Evolutionary conservation across 2,329 filamentous ascomycete genomes (phyloP), one percentile per base, ranked within the genome.

Genomic region (Sclerotinia sclerotiorum): DNA sequence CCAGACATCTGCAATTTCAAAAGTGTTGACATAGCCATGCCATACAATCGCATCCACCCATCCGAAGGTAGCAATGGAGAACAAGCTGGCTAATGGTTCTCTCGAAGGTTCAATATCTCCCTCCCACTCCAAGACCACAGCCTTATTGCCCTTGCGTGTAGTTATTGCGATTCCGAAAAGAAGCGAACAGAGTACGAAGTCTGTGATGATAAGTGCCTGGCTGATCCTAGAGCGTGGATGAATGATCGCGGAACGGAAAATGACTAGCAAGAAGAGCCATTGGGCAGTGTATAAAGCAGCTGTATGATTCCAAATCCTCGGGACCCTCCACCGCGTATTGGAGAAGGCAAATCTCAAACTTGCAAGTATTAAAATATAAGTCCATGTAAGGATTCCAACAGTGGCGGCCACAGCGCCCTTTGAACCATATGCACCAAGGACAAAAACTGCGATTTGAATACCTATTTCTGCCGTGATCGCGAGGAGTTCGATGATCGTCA

Each of bases 1-100:
- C 95, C 95, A 99, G 3, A 99, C 92, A 78, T 94, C 89, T 39
- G 87, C 80, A 73, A 98, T 86, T 75, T 96, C 93, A 71, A 96
- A 85, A 0, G 93, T 88, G 77, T 92, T 88, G 77, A 88, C 90
- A 83, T 94, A 98, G 19, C 95, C 95, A 73, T 90, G 88, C 88
- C 90, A 93, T 55, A 99, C 89, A 72, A 99, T 90, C 0, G 89
- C 81, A 79, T 98, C 94, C 27, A 97, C 88, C 95, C 95, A 99
- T 27, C 87, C 83, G 78, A 97, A 99, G 2, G 93, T 95, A 29
- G 89, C 88, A 56, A 96, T 83, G 2, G 95, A 98, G 71, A 98
- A 87, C 8, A 98, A 81, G 77, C 94, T 98, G 1, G 95, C 93
- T 49, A 92, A 84, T 8, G 93, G 92, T 78, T 99, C 94, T 71